Base-by-base conservation (phyloP, 345 rosid species). In the Lepidium aucheri region DNA sequence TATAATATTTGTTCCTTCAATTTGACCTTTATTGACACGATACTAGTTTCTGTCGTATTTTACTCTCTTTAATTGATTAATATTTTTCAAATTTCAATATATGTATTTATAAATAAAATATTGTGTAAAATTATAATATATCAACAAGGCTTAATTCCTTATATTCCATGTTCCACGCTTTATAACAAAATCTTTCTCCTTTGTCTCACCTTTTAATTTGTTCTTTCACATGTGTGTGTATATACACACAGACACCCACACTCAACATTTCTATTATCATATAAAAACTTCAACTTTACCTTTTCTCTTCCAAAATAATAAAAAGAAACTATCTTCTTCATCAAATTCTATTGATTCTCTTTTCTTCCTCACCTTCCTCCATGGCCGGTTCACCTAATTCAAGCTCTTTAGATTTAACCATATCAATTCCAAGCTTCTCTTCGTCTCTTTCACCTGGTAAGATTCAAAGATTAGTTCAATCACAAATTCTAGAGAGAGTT, bases 391-490 rank as follows among this genome's bases (percentile, higher is more conserved):
- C 76, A 73, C 54, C 66, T 49, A 72, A 65, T 57, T 65, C 67
- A 73, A 42, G 62, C 61, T 65, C 71, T 45, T 78, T 92, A 78
- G 96, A 92, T 59, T 79, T 92, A 79, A 84, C 95, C 42, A 87
- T 92, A 30, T 84, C 95, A 16, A 84, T 79, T 49, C 89, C 95
- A 3, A 90, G 89, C 59, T 86, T 85, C 84, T 77, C 88, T 70
- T 71, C 86, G 13, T 78, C 89, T 8, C 76, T 80, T 62, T 71
- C 88, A 65, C 42, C 85, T 42, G 89, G 91, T 85, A 79, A 65
- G 67, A 65, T 72, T 60, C 54, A 57, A 50, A 41, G 9, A 20
- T 49, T 20, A 2, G 8, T 15, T 20, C 16, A 18, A 20, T 38
- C 55, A 50, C 50, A 44, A 53, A 16, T 70, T 52, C 17, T 39